Conservation (phyloP, 2,329 filamentous ascomycete genomes). For the Clarireedia sp. region DNA sequence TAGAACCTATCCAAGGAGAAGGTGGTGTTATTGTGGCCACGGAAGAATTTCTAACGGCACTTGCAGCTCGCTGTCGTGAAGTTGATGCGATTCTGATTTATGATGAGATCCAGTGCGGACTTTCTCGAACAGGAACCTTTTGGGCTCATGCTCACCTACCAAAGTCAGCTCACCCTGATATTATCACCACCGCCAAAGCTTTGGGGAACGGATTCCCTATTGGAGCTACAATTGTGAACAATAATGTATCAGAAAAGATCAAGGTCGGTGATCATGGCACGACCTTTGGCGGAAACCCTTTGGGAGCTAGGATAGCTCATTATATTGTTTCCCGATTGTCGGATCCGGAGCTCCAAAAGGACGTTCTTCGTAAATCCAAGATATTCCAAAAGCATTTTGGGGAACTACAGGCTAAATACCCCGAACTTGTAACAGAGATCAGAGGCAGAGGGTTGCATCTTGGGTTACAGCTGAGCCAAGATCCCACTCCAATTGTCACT, state of each 20-base stretch:
- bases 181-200: slow-evolving; percentile 90
- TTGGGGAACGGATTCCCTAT: slow-evolving; percentile 96
- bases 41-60: slow-evolving; percentile 72
- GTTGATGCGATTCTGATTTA: slow-evolving; percentile 87
- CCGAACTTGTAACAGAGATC: slow-evolving; percentile 67
- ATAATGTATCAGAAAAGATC: slow-evolving; percentile 57
- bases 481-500: slow-evolving; percentile 67
- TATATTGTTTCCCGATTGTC: slow-evolving; percentile 74
- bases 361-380: slow-evolving; percentile 60
- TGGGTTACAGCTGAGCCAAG: slow-evolving; percentile 71
- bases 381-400: slow-evolving; percentile 52
- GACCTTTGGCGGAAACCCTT: slow-evolving; percentile 66
- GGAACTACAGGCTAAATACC: slow-evolving; percentile 50
- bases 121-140: slow-evolving; percentile 76
- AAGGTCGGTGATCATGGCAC: slow-evolving; percentile 63
- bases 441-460: slow-evolving; percentile 80
- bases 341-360: slow-evolving; percentile 59
- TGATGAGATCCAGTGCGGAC: slow-evolving; percentile 95
- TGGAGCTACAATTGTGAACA: slow-evolving; percentile 62
- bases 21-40: slow-evolving; percentile 82
- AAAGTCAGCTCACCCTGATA: slow-evolving; percentile 78
- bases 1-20: slow-evolving; percentile 97
- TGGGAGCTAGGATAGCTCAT: slow-evolving; percentile 66
- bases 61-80: slow-evolving; percentile 77
- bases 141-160: slow-evolving; percentile 81